Evolutionary conservation across 352 stramenopile species (phyloP).

Genomic region (Pythium volutum): DNA sequence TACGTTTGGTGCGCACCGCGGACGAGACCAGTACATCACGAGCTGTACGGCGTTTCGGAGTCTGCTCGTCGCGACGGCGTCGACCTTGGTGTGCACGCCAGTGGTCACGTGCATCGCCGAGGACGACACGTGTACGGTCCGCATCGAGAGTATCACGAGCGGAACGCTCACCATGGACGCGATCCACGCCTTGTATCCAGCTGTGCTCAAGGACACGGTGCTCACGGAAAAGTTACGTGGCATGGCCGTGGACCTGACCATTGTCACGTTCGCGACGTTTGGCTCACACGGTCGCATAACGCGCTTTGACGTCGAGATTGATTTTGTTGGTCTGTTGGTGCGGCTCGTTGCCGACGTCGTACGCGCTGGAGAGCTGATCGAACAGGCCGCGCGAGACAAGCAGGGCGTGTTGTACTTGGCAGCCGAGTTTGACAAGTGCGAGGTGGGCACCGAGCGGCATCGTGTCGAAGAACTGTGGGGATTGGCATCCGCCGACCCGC

Average conservation of each 20-base stretch:
- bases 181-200: neutral
- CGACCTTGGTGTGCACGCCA: neutral
- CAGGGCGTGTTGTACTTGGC: neutral
- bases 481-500: no score
- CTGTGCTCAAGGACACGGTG: neutral
- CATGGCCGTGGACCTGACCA: neutral
- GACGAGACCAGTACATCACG: neutral
- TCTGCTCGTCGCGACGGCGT: neutral
- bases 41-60: neutral
- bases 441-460: neutral
- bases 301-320: slow-evolving; percentile 1
- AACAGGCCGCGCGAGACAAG: neutral
- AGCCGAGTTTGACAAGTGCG: neutral
- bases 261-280: neutral
- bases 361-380: neutral
- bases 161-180: neutral
- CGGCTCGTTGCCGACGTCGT: neutral
- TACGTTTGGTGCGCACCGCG: neutral
- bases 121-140: neutral
- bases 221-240: neutral
- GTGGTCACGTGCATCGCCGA: neutral
- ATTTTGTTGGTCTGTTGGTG: slow-evolving; percentile 1
- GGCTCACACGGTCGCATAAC: neutral
- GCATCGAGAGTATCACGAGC: neutral
- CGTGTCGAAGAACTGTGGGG: neutral